Evolutionary conservation across 108 stramenopile species (phyloP), one percentile per base, ranked within the genome.

Genomic region (Cylindrotheca fusiformis): DNA sequence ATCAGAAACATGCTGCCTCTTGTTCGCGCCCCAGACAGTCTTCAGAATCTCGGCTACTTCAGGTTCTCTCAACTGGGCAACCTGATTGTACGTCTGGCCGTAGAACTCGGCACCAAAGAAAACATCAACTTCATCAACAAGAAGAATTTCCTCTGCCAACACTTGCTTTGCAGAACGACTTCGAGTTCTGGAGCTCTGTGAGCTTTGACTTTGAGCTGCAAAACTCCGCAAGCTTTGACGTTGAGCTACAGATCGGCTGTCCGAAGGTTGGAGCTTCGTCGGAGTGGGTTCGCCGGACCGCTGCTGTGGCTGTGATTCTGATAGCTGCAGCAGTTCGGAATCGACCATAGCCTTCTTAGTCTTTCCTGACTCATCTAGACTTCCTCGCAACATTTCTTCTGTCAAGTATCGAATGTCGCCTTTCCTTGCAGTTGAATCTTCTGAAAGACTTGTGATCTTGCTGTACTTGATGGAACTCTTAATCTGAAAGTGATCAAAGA

Each of bases 71-170:
- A 78, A 55, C 52, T 76, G 55, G 20, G 75, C 71, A 29, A 79
- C 80, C 51, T 84, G 77, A 58, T 84, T 84, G 75, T 84, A 84
- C 0, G 83, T 84, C 48, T 72, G 69, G 26, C 83, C 83, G 59
- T 84, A 84, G 54, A 84, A 84, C 32, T 84, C 83, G 1, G 79
- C 41, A 5, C 83, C 77, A 58, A 84, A 84, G 48, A 84, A 81
- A 18, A 84, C 83, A 66, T 84, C 83, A 32, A 84, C 83, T 69
- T 84, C 83, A 63, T 84, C 83, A 29, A 79, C 73, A 8, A 78
- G 57, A 47, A 78, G n/a, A 30, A 78, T 74, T 65, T 78, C 72
- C 24, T 60, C 59, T 4, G 2, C 53, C 32, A 24, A 10, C 27
- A 46, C 2, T 41, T 30, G 29, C 44, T 4, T 27, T 0, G 55